phyloP scores from a whole-genome alignment of 441 rosid species.

The Viola pubescens region DNA sequence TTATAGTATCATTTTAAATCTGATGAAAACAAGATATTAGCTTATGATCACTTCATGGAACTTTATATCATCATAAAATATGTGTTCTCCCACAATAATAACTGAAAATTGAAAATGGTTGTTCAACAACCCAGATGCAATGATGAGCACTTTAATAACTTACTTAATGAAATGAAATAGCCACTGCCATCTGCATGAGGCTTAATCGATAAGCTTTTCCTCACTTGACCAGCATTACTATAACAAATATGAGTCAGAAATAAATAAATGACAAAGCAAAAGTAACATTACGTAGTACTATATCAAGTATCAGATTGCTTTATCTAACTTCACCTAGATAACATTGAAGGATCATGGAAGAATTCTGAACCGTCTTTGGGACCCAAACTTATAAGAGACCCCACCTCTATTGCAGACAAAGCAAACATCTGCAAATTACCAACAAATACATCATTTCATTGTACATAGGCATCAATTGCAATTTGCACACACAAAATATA shows the following conservation, averaged over 20 bases:
- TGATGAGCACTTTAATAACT: slow-evolving; percentile 23
- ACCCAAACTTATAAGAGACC: slow-evolving; percentile 71
- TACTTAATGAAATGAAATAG: slow-evolving; percentile 72
- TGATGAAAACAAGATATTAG: not conserved
- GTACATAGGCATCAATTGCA: not conserved
- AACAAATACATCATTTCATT: slow-evolving; percentile 4
- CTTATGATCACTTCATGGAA: not conserved
- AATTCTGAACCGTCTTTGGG: slow-evolving; percentile 64
- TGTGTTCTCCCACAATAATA: not conserved
- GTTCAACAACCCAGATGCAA: slow-evolving; percentile 14
- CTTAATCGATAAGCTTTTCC: slow-evolving; percentile 74
- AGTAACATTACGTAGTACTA: not conserved
- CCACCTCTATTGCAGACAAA: slow-evolving; percentile 79
- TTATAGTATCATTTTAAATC: not conserved
- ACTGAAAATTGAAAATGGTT: not conserved
- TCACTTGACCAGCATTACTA: slow-evolving; percentile 95
- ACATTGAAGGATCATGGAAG: slow-evolving; percentile 88
- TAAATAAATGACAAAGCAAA: not conserved
- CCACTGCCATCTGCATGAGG: slow-evolving; percentile 55
- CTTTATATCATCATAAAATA: no score
- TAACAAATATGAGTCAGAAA: slow-evolving; percentile 11
- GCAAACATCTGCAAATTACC: slow-evolving; percentile 57
- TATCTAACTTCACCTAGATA: slow-evolving; percentile 45
- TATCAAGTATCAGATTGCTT: not conserved
- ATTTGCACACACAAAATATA: no score